phyloP scores from a whole-genome alignment of 768 basidiomycete genomes.

The Termitomyces sp. region DNA sequence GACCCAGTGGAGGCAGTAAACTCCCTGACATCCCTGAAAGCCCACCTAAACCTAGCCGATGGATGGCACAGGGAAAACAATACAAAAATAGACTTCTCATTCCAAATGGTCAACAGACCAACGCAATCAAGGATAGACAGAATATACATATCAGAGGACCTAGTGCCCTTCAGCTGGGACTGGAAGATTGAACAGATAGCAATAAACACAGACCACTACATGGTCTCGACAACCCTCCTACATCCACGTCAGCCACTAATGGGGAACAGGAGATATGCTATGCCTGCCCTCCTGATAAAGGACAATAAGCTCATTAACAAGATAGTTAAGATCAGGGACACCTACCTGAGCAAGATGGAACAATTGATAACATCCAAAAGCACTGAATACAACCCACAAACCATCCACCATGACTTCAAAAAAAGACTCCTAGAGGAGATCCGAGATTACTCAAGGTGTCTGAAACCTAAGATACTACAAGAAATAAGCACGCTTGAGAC shows the following conservation, averaged over 20 bases:
- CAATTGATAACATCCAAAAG: too few species aligned
- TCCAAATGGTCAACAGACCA: neutral
- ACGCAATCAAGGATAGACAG: slow-evolving; percentile 5
- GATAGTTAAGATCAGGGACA: too few species aligned
- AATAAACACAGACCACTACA: neutral
- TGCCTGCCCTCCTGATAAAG: neutral
- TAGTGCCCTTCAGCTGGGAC: neutral
- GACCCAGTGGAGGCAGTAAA: too few species aligned
- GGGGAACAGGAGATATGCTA: neutral
- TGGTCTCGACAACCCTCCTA: neutral
- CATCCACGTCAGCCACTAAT: accelerated
- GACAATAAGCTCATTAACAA: neutral
- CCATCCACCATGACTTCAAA: too few species aligned
- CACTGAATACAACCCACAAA: too few species aligned
- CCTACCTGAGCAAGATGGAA: neutral
- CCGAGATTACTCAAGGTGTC: too few species aligned
- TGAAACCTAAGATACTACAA: too few species aligned
- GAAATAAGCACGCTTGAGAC: too few species aligned
- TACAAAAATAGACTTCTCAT: neutral
- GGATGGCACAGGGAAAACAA: slow-evolving; percentile 1
- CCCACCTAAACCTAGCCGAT: neutral
- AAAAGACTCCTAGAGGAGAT: too few species aligned
- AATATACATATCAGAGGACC: slow-evolving; percentile 1
- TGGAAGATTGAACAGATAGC: neutral
- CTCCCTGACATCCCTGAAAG: too few species aligned